Evolutionary conservation across 257 asterid genomes (phyloP).

Genomic region (Voacanga thouarsii): DNA sequence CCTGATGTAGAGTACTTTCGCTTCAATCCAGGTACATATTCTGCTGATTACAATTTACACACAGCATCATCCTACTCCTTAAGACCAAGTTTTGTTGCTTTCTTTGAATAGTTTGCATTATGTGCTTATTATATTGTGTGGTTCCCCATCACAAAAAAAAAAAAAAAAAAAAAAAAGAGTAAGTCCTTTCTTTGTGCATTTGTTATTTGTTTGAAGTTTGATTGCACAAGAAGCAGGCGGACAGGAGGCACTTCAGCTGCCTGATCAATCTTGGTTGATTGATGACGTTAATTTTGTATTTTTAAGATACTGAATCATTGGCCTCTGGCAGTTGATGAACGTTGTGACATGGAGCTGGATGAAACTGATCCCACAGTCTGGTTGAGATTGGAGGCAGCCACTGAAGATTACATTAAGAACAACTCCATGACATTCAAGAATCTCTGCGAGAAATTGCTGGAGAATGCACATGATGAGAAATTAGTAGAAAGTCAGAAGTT

Average conservation of each 20-base stretch:
- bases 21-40: conserved; percentile 83
- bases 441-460: conserved; percentile 76
- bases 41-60: not conserved
- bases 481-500: conserved; percentile 49
- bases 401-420: conserved; percentile 73
- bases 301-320: not conserved
- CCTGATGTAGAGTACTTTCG: conserved; percentile 92
- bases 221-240: not conserved
- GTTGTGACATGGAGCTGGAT: conserved; percentile 98
- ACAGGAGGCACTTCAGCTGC: not conserved
- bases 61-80: not conserved
- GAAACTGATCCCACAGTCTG: conserved; percentile 95
- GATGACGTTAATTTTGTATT: conserved; percentile 13
- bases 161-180: not conserved
- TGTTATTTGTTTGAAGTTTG: not conserved
- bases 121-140: not conserved
- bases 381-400: conserved; percentile 81
- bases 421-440: conserved; percentile 62
- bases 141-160: not conserved
- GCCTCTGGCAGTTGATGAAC: conserved; percentile 73
- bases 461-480: conserved; percentile 76
- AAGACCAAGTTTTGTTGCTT: not conserved
- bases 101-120: not conserved
- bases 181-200: not conserved
- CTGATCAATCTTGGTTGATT: not conserved